Evolutionary conservation across 2,329 filamentous ascomycete genomes (phyloP), one percentile per base, ranked within the genome.

Genomic region (Claviceps citrina): DNA sequence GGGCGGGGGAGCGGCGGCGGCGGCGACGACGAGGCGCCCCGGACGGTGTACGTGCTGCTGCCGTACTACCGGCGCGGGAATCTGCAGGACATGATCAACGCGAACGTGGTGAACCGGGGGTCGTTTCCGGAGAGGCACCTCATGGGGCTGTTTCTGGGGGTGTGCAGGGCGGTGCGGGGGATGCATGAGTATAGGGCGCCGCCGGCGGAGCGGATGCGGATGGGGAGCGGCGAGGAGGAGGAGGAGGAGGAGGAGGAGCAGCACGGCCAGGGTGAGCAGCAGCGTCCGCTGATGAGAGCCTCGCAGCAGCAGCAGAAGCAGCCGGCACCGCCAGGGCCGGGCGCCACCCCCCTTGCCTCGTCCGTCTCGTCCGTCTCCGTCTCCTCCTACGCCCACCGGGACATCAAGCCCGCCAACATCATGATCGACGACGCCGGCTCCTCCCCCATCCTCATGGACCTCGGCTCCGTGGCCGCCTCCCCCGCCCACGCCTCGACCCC

Each of bases 371-470:
- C n/a, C n/a, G n/a, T n/a, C n/a, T n/a, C n/a, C n/a, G n/a, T n/a
- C n/a, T n/a, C n/a, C n/a, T 84, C 86, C 16, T 98, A 94, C 59
- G 84, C 91, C 46, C 91, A 98, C 62, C 72, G 91, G 49, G 91
- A 98, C 61, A 94, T 98, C 59, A 98, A 98, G 62, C 91, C 91
- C 52, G 74, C 86, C 43, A 98, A 98, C 63, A 93, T 98, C 56
- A 98, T 98, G 91, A 94, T 98, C 49, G 81, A 84, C 49, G 89
- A 96, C 57, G 78, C 85, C 51, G 91, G 91, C 49, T 73, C 78
- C 44, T 79, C 78, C 24, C 89, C 91, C 3, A 91, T 98, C 51
- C 73, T 98, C 27, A 98, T 98, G 91, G 91, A 98, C 57, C 77
- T 98, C 19, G 91, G 91, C 47, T 95, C 86, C 42, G 70, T 98